phyloP scores from a whole-genome alignment of 164 flowering plant genomes.

The Santalum album region DNA sequence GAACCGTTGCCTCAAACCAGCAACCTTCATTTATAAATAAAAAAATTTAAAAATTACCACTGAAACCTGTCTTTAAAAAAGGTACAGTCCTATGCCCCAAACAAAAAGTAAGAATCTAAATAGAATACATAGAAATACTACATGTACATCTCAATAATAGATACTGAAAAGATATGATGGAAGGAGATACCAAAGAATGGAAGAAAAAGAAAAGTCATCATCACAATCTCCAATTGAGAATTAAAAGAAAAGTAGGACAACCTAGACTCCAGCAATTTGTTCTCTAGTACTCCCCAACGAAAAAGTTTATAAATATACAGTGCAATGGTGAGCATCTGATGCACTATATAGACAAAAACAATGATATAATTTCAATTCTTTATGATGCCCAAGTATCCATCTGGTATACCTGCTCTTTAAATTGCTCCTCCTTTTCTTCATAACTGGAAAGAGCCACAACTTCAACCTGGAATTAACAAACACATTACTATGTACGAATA shows the following conservation, averaged over 20 bases:
- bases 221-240: no score
- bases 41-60: no score
- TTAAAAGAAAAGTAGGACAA: no score
- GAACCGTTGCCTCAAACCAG: constrained; percentile 71
- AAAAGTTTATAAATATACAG: no score
- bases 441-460: constrained; percentile 92
- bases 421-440: constrained; percentile 96
- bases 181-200: no score
- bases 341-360: neutral
- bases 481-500: neutral
- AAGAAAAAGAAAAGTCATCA: no score
- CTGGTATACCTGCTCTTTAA: constrained; percentile 80
- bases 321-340: no score
- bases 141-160: neutral
- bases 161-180: no score
- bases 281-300: no score
- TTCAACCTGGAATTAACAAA: constrained; percentile 56
- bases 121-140: neutral
- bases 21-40: constrained; percentile 45
- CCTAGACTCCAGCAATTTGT: no score
- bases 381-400: neutral
- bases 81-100: neutral
- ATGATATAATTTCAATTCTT: neutral
- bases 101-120: constrained; percentile 4
- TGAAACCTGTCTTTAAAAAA: no score